Percentiles rank a stretch among this genome's conserved stretches.
These are phyloP conservation scores for Penicillium crustosum DNA, from an alignment of 2,329 filamentous ascomycete genomes.

Conservation along the genomic window DNA sequence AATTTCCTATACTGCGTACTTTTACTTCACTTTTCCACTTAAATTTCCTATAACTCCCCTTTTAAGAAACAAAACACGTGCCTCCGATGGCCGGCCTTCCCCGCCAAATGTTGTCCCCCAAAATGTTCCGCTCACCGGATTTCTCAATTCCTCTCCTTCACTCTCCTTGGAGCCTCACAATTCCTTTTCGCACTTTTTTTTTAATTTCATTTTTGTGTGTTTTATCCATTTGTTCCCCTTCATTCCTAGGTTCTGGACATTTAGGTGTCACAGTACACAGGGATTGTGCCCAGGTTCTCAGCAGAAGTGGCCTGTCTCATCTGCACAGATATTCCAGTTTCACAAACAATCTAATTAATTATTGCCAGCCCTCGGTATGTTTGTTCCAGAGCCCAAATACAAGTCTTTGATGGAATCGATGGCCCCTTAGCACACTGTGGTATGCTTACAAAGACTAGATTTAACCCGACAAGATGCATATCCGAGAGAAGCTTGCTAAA, in stretches of 20 bases:
- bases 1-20: background rate
- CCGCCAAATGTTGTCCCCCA: constrained; percentile 18
- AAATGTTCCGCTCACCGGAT: constrained; percentile 15
- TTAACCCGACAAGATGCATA: constrained; percentile 71
- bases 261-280: constrained; percentile 14
- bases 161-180: constrained; percentile 13
- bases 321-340: constrained; percentile 13
- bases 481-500: constrained; percentile 84
- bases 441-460: constrained; percentile 13
- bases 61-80: constrained; percentile 26
- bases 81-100: constrained; percentile 32
- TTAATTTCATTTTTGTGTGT: constrained; percentile 5
- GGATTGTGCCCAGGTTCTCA: constrained; percentile 2
- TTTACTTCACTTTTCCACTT: background rate
- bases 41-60: background rate
- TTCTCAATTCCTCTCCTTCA: constrained; percentile 12
- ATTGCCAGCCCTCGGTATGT: constrained; percentile 3
- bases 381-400: background rate
- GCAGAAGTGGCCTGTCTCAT: constrained; percentile 13
- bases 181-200: constrained; percentile 5
- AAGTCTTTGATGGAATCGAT: background rate
- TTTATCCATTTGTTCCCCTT: constrained; percentile 3
- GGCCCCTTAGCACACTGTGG: background rate
- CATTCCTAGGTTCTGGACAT: constrained; percentile 1
- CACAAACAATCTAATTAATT: constrained; percentile 8